Percentiles rank a stretch among this genome's conserved stretches.
phyloP scores from a whole-genome alignment of 2,329 filamentous ascomycete species.

The Thelonectria rubi region DNA sequence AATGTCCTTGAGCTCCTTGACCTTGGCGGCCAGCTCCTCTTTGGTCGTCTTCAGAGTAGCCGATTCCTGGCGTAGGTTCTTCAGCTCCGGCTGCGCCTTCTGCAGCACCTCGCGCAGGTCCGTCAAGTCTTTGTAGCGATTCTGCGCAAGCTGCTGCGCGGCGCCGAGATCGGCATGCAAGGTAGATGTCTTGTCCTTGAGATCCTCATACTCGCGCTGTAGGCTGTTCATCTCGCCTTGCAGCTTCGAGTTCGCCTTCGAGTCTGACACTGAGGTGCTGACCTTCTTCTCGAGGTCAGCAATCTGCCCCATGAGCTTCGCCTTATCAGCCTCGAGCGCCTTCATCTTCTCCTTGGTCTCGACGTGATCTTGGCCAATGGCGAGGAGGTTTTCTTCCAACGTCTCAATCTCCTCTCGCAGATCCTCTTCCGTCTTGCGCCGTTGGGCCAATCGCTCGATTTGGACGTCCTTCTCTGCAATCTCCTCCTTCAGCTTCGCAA shows the following conservation, averaged over 20 bases:
- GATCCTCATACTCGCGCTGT: constrained; percentile 67
- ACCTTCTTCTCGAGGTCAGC: constrained; percentile 77
- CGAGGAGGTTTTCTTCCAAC: constrained; percentile 80
- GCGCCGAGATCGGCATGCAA: constrained; percentile 86
- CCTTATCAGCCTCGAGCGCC: constrained; percentile 74
- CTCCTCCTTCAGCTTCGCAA: constrained; percentile 61
- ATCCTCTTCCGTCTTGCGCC: constrained; percentile 79
- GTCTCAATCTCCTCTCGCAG: constrained; percentile 87
- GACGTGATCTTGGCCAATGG: constrained; percentile 84
- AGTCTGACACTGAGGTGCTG: constrained; percentile 47
- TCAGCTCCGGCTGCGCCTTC: constrained; percentile 87
- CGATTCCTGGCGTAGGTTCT: constrained; percentile 79
- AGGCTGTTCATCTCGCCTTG: constrained; percentile 67
- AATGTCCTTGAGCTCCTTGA: constrained; percentile 73
- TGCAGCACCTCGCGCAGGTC: constrained; percentile 82
- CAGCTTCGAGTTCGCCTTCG: constrained; percentile 62
- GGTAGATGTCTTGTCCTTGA: constrained; percentile 74
- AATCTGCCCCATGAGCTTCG: constrained; percentile 68
- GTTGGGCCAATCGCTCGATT: constrained; percentile 75
- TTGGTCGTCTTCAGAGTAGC: constrained; percentile 76
- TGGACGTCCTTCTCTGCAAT: constrained; percentile 73
- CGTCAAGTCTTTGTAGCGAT: constrained; percentile 86
- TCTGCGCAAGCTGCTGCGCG: constrained; percentile 85
- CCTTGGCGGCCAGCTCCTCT: constrained; percentile 72
- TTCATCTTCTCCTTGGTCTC: constrained; percentile 82